Conservation (phyloP, 176 grass and related monocot species). For the Pontederia paniculata region DNA sequence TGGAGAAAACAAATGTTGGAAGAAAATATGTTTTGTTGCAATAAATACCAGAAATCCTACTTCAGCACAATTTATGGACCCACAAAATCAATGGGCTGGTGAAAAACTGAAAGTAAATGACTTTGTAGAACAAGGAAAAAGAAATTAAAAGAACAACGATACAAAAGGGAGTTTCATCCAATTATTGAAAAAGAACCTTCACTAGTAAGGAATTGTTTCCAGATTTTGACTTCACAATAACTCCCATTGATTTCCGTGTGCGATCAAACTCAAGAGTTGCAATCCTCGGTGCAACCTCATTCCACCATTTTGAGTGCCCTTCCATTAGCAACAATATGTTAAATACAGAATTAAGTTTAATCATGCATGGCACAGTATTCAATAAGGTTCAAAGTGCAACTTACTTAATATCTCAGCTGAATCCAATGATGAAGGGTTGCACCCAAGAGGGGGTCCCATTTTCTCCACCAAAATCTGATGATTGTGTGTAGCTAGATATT, state of each 20-base stretch:
- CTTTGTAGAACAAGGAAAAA: neutral
- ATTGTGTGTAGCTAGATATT: neutral
- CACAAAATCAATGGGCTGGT: too few species aligned
- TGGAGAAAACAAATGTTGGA: too few species aligned
- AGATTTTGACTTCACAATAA: constrained; percentile 4
- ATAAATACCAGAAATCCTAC: too few species aligned
- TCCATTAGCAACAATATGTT: neutral
- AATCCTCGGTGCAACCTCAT: neutral
- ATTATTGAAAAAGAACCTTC: neutral
- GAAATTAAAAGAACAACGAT: neutral
- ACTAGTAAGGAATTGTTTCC: constrained; percentile 9
- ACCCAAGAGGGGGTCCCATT: constrained; percentile 15
- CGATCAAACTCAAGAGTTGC: constrained; percentile 3
- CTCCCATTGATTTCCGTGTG: constrained; percentile 6
- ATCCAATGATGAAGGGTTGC: constrained; percentile 35
- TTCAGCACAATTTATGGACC: too few species aligned
- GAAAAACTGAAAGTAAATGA: neutral
- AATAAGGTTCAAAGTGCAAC: neutral
- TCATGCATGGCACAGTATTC: neutral
- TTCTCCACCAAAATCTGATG: constrained; percentile 14
- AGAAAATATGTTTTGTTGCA: too few species aligned
- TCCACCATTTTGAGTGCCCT: constrained; percentile 3
- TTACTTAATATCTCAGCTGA: constrained; percentile 73
- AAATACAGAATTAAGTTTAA: neutral
- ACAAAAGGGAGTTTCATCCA: neutral